Base-by-base conservation (phyloP, 2,329 filamentous ascomycete species). In the Zymoseptoria tritici region DNA sequence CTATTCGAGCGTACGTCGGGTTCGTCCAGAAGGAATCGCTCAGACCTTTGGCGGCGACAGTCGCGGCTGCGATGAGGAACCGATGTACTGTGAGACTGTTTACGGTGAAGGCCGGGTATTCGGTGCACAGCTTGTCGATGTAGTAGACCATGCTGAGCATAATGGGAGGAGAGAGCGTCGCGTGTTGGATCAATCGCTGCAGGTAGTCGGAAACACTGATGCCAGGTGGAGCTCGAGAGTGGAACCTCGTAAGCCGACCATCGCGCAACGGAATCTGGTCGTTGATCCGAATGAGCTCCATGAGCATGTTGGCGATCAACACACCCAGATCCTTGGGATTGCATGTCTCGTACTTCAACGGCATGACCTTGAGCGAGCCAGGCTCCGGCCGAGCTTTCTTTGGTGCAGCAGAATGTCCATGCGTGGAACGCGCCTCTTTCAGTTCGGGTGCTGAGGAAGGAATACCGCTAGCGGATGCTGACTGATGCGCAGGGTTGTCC, bases 61-160 rank as follows among this genome's bases (percentile, higher is more conserved):
- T 97, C 9, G 92, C 93, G 20, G 92, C 91, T 1, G 93, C 94
- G 66, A 99, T 99, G 9, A 99, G 83, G 71, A 97, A 99, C 8
- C 94, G 91, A 77, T 99, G 94, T 2, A 99, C 93, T 0, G 94
- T 99, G 20, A 99, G 81, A 53, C 91, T 96, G 72, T 92, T 96
- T 67, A 99, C 95, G 26, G 92, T 97, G 74, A 99, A 99, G 53
- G 93, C 89, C 2, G 90, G 89, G 73, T 97, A 99, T 60, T 96
- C 80, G 9, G 90, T 87, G 75, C 93, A 99, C 21, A 99, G 82
- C 31, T 91, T 87, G 76, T 99, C 94, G 70, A 99, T 97, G 71
- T 97, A 99, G 73, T 95, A 99, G 59, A 99, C 94, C 91, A 99
- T 97, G 67, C 92, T 94, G 42, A 99, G 84, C n/a, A 99, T 81